Evolutionary conservation across 225 moss, liverwort and hornwort species (phyloP), one percentile per base, ranked within the genome.

Genomic region (Climacium dendroides): DNA sequence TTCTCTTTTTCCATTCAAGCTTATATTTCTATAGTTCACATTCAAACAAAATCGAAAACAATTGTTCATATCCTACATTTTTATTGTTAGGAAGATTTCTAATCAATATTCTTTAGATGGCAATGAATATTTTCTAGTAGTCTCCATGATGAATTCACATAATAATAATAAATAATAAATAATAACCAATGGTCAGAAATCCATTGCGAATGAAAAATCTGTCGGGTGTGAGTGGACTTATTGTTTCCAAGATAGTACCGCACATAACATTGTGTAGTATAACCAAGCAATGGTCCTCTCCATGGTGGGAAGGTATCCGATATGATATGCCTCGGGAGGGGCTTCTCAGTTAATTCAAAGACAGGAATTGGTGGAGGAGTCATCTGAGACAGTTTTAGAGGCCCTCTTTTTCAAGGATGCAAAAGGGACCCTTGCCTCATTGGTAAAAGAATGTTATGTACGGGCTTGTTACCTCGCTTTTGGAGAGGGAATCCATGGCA

Each of bases 151-250:
- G 13, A 22, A 34, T 34, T 52, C 50, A 52, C 22, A 50, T 13
- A 45, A 45, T 45, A 45, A 45, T 45, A 45, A 45, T 45, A n/a
- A 50, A 34, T 34, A 32, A 5, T 74, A 52, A 74, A 20, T 22
- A 50, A 50, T 22, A 75, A 13, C 2, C 3, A 5, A 8, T 19
- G 3, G 8, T 35, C 0, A 0, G 0, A 19, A 11, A 14, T 13
- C 22, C 7, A 74, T 52, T 5, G 13, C 1, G 0, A 32, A 12
- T 32, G 19, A 74, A 32, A 48, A 19, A 32, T 32, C 2, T 74
- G 3, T 48, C 7, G 2, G 2, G 7, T 4, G 15, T 12, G 7
- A 2, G 2, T 70, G 5, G 16, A 71, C 50, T 74, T 74, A 1
- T 43, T n/a, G n/a, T n/a, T n/a, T n/a, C n/a, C n/a, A n/a, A n/a